These are phyloP conservation scores for Cladosporium oxysporum DNA, from an alignment of 2,329 filamentous ascomycete species.

Conservation along the genomic window DNA sequence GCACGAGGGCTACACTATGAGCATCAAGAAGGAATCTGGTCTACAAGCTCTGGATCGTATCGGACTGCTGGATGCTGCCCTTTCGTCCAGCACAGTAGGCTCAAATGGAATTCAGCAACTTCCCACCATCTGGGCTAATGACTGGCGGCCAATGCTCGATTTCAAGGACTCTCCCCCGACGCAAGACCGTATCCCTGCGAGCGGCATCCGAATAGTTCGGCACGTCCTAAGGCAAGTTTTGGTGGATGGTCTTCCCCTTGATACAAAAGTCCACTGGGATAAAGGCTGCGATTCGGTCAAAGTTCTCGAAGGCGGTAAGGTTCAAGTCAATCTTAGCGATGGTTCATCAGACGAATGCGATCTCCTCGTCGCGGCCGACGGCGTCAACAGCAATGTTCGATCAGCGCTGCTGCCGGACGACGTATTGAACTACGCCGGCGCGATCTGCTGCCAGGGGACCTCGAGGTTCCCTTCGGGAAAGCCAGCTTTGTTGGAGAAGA, in stretches of 20 bases:
- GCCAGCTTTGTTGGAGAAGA: constrained; percentile 17
- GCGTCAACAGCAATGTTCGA: constrained; percentile 25
- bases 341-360: constrained; percentile 21
- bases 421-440: constrained; percentile 21
- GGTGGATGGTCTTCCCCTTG: neutral
- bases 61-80: constrained; percentile 20
- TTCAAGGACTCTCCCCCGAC: neutral
- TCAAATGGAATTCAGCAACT: neutral
- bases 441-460: constrained; percentile 14
- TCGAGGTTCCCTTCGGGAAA: constrained; percentile 20
- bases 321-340: constrained; percentile 13
- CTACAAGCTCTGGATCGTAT: constrained; percentile 21
- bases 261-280: constrained; percentile 12
- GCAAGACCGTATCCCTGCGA: neutral
- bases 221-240: constrained; percentile 11
- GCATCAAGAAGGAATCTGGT: constrained; percentile 16
- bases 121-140: neutral
- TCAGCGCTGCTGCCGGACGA: constrained; percentile 14
- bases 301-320: constrained; percentile 1
- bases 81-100: constrained; percentile 17
- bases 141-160: constrained; percentile 8
- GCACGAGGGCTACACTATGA: constrained; percentile 23
- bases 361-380: constrained; percentile 24
- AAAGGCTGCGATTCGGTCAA: constrained; percentile 6
- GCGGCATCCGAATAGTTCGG: constrained; percentile 4